phyloP scores from a whole-genome alignment of 176 grass and related monocot genomes.

The Carex parvula region DNA sequence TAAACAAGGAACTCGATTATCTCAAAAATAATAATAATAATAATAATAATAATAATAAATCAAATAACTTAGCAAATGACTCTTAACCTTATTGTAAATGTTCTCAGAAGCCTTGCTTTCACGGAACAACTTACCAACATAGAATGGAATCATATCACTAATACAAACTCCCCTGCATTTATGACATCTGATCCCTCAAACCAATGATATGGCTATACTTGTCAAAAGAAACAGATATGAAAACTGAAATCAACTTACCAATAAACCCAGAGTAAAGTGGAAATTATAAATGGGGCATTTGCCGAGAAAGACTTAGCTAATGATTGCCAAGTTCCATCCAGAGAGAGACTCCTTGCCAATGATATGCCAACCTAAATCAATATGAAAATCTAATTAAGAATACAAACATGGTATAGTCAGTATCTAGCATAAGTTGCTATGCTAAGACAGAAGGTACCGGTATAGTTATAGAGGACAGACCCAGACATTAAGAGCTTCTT shows the following conservation, averaged over 20 bases:
- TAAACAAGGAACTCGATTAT: not conserved
- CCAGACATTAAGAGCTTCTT: constrained; percentile 91
- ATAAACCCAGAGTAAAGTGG: constrained; percentile 84
- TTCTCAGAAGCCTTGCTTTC: constrained; percentile 62
- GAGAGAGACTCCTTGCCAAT: constrained; percentile 66
- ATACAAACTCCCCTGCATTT: constrained; percentile 80
- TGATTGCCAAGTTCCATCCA: constrained; percentile 77
- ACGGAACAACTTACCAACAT: constrained; percentile 68
- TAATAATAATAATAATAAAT: not conserved
- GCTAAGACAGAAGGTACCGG: constrained; percentile 47
- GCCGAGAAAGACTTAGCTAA: constrained; percentile 55
- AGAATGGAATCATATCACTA: constrained; percentile 85
- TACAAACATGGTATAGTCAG: not conserved
- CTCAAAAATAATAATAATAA: constrained; percentile 5
- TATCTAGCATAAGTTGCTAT: constrained; percentile 29
- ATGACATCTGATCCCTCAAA: constrained; percentile 15
- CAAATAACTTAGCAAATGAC: constrained; percentile 12
- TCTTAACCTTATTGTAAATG: constrained; percentile 61
- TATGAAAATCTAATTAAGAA: constrained; percentile 1
- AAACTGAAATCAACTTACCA: constrained; percentile 41
- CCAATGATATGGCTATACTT: not conserved
- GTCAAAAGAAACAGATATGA: constrained; percentile 6
- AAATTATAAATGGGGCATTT: constrained; percentile 75
- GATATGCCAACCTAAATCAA: constrained; percentile 73
- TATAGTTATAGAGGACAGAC: constrained; percentile 66